Conservation (phyloP, 129 eudicot genomes). For the Arctium lappa region DNA sequence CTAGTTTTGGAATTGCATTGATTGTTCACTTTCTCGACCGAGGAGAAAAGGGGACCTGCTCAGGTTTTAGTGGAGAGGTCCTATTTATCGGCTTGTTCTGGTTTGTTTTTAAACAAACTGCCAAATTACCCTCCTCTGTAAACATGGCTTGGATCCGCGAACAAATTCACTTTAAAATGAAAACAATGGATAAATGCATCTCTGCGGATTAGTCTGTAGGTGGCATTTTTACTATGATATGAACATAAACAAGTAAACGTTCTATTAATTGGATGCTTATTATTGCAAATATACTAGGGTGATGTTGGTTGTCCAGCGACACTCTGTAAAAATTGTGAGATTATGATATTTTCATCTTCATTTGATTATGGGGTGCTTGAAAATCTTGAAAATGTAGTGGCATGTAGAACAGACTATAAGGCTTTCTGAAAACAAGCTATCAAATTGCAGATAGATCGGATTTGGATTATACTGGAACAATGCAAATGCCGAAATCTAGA, state of each 20-base stretch:
- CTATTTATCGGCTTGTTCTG: not conserved
- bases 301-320: not conserved
- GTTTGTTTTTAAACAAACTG: not conserved
- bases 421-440: conserved; percentile 14
- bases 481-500: conserved; percentile 57
- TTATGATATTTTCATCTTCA: not conserved
- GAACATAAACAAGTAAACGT: not conserved
- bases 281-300: not conserved
- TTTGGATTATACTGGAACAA: conserved; percentile 13
- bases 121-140: not conserved
- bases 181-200: not conserved
- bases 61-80: not conserved
- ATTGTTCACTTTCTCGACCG: conserved; percentile 20
- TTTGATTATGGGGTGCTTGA: not conserved
- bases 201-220: conserved; percentile 10
- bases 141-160: conserved; percentile 4
- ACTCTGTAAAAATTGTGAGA: not conserved
- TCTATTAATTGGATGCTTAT: not conserved
- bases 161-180: not conserved
- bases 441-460: conserved; percentile 29
- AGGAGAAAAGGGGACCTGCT: not conserved
- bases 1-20: conserved; percentile 18
- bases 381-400: not conserved
- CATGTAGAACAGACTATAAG: not conserved
- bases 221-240: not conserved